Evolutionary conservation across 2,329 filamentous ascomycete species (phyloP).

Genomic region (Erysiphe pulchra): DNA sequence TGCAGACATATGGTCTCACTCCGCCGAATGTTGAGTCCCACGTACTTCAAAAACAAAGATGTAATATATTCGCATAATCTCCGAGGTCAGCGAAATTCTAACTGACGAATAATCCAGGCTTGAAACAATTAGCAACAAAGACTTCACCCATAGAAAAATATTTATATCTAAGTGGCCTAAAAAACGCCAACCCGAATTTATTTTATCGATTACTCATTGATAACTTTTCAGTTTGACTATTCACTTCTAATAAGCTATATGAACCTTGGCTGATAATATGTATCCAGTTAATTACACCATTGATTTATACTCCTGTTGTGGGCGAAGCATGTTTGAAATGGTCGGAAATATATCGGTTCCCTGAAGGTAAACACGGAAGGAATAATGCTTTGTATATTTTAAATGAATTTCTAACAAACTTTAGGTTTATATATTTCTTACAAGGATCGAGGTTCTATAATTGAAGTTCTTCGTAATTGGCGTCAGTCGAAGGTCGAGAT

Average conservation of each 20-base stretch:
- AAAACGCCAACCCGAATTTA: conserved; percentile 10
- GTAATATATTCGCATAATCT: conserved; percentile 2
- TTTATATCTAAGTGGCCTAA: conserved; percentile 10
- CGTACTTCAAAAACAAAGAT: conserved; percentile 9
- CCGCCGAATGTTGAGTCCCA: conserved; percentile 11
- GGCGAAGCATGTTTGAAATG: conserved; percentile 49
- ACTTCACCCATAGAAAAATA: conserved; percentile 11
- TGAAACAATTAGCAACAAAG: conserved; percentile 11
- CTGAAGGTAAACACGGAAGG: conserved; percentile 23
- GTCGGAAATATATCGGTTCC: conserved; percentile 50
- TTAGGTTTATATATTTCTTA: conserved; percentile 39
- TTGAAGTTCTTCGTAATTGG: conserved; percentile 43
- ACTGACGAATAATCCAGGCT: conserved; percentile 4
- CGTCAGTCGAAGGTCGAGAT: conserved; percentile 41
- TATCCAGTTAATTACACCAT: conserved; percentile 19
- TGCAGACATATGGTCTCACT: conserved; percentile 9
- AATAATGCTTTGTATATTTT: background rate
- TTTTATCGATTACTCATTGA: conserved; percentile 11
- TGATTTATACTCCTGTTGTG: conserved; percentile 36
- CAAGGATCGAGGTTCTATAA: conserved; percentile 38
- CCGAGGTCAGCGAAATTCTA: background rate
- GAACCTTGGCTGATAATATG: conserved; percentile 1
- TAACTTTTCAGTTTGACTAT: conserved; percentile 8
- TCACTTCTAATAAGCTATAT: conserved; percentile 1
- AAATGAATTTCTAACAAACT: background rate